Evolutionary conservation across 345 rosid species (phyloP).

Genomic region (Lepidium sativum): DNA sequence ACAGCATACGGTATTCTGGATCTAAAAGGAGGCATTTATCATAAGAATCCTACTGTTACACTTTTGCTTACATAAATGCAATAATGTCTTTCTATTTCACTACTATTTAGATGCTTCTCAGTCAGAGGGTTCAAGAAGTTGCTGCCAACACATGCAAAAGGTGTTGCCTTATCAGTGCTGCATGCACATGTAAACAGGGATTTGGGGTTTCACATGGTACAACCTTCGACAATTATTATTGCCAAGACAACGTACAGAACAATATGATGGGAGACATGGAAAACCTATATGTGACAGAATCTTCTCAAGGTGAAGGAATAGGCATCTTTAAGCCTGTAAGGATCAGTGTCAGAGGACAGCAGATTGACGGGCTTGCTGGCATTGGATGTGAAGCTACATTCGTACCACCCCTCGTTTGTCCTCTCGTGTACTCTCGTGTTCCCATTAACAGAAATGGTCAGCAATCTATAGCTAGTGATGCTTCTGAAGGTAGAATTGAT

Average conservation of each 20-base stretch:
- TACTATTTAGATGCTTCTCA: slow-evolving; percentile 73
- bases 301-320: slow-evolving; percentile 66
- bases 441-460: slow-evolving; percentile 82
- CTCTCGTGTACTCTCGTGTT: slow-evolving; percentile 87
- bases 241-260: slow-evolving; percentile 69
- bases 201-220: slow-evolving; percentile 60
- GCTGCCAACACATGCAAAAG: slow-evolving; percentile 82
- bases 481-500: slow-evolving; percentile 67
- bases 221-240: slow-evolving; percentile 43
- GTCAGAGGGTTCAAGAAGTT: slow-evolving; percentile 81
- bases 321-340: slow-evolving; percentile 78
- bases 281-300: slow-evolving; percentile 56
- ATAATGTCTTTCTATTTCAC: slow-evolving; percentile 13
- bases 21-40: neutral
- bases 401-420: slow-evolving; percentile 74
- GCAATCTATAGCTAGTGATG: slow-evolving; percentile 74
- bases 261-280: slow-evolving; percentile 47
- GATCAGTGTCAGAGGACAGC: slow-evolving; percentile 75
- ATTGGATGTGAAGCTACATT: slow-evolving; percentile 83
- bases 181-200: slow-evolving; percentile 80
- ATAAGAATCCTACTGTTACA: neutral
- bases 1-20: neutral
- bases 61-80: slow-evolving; percentile 7
- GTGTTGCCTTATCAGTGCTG: slow-evolving; percentile 58
- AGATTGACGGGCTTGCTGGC: slow-evolving; percentile 94